Conservation (phyloP, 2,329 filamentous ascomycete genomes). For the Leptosphaerulina australis region DNA sequence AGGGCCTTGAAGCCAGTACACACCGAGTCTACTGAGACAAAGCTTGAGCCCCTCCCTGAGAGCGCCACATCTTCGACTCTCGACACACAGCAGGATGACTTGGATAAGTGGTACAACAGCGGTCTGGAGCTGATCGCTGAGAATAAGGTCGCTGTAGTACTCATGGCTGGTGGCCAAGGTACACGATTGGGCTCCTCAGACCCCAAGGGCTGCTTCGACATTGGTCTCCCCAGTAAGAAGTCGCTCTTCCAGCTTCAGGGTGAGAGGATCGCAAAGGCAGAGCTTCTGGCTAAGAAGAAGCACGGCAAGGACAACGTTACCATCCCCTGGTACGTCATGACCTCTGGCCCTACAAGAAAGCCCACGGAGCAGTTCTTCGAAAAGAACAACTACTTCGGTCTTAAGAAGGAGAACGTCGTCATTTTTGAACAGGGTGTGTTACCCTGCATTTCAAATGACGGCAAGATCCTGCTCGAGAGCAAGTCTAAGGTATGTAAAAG, state of each 20-base stretch:
- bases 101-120: constrained; percentile 81
- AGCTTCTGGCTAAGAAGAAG: constrained; percentile 77
- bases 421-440: constrained; percentile 98
- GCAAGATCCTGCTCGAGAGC: constrained; percentile 92
- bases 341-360: constrained; percentile 87
- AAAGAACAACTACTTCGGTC: constrained; percentile 87
- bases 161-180: constrained; percentile 97
- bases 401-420: constrained; percentile 81
- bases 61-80: constrained; percentile 87
- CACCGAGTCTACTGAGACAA: constrained; percentile 58
- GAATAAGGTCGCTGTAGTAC: constrained; percentile 80
- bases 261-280: constrained; percentile 86
- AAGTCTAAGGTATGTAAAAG: constrained; percentile 70
- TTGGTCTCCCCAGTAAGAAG: constrained; percentile 90
- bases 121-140: constrained; percentile 70
- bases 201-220: constrained; percentile 97
- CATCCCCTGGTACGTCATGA: constrained; percentile 99
- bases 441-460: constrained; percentile 95
- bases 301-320: constrained; percentile 63
- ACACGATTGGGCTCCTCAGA: constrained; percentile 92
- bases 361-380: constrained; percentile 95
- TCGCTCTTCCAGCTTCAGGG: constrained; percentile 97
- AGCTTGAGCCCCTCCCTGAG: constrained; percentile 85
- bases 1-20: constrained; percentile 80
- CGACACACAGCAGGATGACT: constrained; percentile 79